Base-by-base conservation (phyloP, 2,329 filamentous ascomycete genomes). In the Plenodomus lindquistii region DNA sequence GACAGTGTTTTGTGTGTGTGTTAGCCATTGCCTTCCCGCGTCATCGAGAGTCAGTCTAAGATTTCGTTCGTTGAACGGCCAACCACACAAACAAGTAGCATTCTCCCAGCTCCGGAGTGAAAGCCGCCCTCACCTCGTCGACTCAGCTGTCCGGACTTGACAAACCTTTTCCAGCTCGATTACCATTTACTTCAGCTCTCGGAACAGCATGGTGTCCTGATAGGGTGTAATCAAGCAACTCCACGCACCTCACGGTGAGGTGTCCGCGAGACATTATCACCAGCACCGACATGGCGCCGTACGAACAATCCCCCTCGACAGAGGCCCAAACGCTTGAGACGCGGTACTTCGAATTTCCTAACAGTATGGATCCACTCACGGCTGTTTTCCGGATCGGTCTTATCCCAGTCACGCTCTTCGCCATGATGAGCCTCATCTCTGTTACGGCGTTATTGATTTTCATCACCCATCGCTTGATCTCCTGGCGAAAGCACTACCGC, bases 391-490 rank as follows among this genome's bases (percentile, higher is more conserved):
- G 65, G 35, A 64, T 55, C 8, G 79, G 79, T 3, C 69, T 81
- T 1, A 75, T 80, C 27, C 75, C 77, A 1, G 62, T 81, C 18
- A 69, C 70, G 1, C 52, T 78, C 20, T 76, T 78, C 57, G 77
- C 78, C 22, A 66, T 77, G 39, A 59, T 80, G 24, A 81, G 79
- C 2, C 63, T 78, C 22, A 40, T 79, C 37, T 73, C 77, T 20
- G 77, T 77, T 3, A 62, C 72, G 2, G 46, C 53, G 2, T 68
- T 81, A 4, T 70, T 81, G 5, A 49, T 51, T 10, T 80, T 80
- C 65, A 76, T 81, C 51, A 79, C 78, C 9, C 77, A 78, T 52
- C 76, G 78, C 19, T 63, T 81, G n/a, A 58, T 81, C 24, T 76
- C 76, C 50, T 81, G 78, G 79, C 70, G 75, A 39, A 71, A 69